Conservation (phyloP, 192 early-diverging fungal species). For the Coemansia sp. region DNA sequence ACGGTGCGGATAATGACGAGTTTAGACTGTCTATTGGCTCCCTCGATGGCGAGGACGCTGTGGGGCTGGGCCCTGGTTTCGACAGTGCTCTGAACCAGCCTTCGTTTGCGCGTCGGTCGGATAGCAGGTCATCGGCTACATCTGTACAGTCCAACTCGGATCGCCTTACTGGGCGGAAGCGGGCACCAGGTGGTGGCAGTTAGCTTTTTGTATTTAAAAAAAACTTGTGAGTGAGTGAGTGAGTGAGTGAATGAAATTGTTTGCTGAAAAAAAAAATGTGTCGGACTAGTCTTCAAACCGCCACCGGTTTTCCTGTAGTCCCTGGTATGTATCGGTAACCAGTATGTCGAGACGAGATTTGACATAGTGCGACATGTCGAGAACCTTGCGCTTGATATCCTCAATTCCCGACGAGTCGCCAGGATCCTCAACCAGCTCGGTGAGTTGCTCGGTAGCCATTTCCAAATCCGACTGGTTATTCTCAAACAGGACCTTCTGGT, state of each 20-base stretch:
- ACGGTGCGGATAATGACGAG: constrained; percentile 11
- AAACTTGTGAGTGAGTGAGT: background rate
- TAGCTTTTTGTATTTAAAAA: background rate
- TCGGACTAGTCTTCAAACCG: constrained; percentile 48
- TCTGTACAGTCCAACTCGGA: constrained; percentile 27
- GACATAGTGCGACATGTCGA: constrained; percentile 94
- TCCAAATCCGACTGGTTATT: constrained; percentile 99
- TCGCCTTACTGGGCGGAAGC: constrained; percentile 25
- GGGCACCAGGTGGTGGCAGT: constrained; percentile 1
- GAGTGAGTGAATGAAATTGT: background rate
- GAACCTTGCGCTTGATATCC: constrained; percentile 78
- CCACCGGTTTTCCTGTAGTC: constrained; percentile 83
- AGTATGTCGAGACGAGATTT: constrained; percentile 80
- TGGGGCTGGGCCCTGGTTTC: constrained; percentile 2
- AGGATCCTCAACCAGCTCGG: constrained; percentile 85
- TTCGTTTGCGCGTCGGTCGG: constrained; percentile 10
- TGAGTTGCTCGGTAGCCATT: constrained; percentile 95
- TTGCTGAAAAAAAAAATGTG: background rate
- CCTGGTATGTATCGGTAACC: constrained; percentile 83
- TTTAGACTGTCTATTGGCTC: constrained; percentile 52
- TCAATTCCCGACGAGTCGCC: constrained; percentile 67
- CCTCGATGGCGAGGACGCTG: constrained; percentile 3
- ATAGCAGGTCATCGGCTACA: constrained; percentile 46
- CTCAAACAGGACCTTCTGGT: constrained; percentile 90
- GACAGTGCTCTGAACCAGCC: background rate